Base-by-base conservation (phyloP, 805 yeast species). In the Yamadazyma scolyti region DNA sequence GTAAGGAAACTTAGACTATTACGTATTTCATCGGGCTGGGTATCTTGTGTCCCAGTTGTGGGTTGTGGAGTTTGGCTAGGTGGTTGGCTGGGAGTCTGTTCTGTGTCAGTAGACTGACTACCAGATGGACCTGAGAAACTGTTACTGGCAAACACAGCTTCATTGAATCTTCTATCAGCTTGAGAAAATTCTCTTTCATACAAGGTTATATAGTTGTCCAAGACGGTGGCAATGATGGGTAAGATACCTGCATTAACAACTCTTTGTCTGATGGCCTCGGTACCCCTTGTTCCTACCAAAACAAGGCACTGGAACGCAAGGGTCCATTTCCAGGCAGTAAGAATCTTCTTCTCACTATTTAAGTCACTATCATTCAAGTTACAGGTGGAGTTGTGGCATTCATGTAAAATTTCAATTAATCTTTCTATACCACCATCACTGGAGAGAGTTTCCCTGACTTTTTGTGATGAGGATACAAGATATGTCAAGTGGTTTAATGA, bases 261-360 rank as follows among this genome's bases (percentile, higher is more conserved):
- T 47, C 88, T 78, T 44, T 81, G 79, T 30, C 98, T 69, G 28
- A 89, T 85, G 31, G 68, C 63, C 55, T 89, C 97, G 2, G 94
- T 79, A 15, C 98, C 98, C 44, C 97, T 71, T 1, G 97, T 88
- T 9, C 97, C 96, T 12, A 90, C 78, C 34, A 87, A 71, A 1
- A 90, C 95, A 34, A 90, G 63, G 53, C 97, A 89, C 62, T 90
- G 98, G 50, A 93, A 79, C 0, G 97, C 85, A 33, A 90, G 63
- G 5, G 95, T 85, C 98, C 98, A 90, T 61, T 90, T 90, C 96
- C 96, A 90, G 0, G 95, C 89, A n/a, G 82, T 68, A 41, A 86
- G 65, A 16, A 79, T 71, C 37, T 62, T 66, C 40, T 51, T 56
- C 35, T 66, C 72, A 28, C 55, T 50, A 38, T 57, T 58, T 40